These are phyloP conservation scores for Limtongozyma cylindracea DNA, from an alignment of 805 yeast species.

Conservation along the genomic window DNA sequence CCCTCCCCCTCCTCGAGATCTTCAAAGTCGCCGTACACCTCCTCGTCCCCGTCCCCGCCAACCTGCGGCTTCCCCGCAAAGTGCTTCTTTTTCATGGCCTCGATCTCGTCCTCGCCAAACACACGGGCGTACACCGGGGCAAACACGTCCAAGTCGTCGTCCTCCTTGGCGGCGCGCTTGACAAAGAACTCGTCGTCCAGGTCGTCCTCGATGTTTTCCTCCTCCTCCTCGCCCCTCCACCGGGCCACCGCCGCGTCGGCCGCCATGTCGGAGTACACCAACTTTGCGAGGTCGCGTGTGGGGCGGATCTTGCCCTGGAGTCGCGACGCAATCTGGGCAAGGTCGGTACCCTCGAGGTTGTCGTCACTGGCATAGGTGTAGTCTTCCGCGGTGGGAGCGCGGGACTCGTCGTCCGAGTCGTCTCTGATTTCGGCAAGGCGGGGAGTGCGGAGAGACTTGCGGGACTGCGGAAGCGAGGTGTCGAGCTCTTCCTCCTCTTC, in stretches of 20 bases:
- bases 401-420: slow-evolving; percentile 9
- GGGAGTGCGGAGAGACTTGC: too few species aligned
- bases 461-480: too few species aligned
- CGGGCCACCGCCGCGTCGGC: slow-evolving; percentile 49
- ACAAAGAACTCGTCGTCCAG: slow-evolving; percentile 24
- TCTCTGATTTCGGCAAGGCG: too few species aligned
- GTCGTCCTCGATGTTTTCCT: slow-evolving; percentile 12
- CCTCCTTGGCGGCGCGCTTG: slow-evolving; percentile 6
- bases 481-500: slow-evolving; percentile 12
- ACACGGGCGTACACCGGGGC: slow-evolving; percentile 12
- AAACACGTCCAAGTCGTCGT: slow-evolving; percentile 12
- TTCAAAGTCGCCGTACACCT: slow-evolving; percentile 13
- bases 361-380: slow-evolving; percentile 27
- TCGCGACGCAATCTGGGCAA: too few species aligned
- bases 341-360: slow-evolving; percentile 26
- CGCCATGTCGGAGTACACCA: slow-evolving; percentile 53
- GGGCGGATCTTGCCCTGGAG: too few species aligned
- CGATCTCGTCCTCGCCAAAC: slow-evolving; percentile 15
- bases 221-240: slow-evolving; percentile 34
- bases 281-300: slow-evolving; percentile 59
- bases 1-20: slow-evolving; percentile 10
- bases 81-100: slow-evolving; percentile 14
- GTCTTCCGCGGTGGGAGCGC: slow-evolving; percentile 13
- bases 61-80: slow-evolving; percentile 14
- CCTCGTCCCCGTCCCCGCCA: slow-evolving; percentile 6